These are phyloP conservation scores for Mycena haematopus DNA, from an alignment of 768 basidiomycete genomes.

Conservation along the genomic window DNA sequence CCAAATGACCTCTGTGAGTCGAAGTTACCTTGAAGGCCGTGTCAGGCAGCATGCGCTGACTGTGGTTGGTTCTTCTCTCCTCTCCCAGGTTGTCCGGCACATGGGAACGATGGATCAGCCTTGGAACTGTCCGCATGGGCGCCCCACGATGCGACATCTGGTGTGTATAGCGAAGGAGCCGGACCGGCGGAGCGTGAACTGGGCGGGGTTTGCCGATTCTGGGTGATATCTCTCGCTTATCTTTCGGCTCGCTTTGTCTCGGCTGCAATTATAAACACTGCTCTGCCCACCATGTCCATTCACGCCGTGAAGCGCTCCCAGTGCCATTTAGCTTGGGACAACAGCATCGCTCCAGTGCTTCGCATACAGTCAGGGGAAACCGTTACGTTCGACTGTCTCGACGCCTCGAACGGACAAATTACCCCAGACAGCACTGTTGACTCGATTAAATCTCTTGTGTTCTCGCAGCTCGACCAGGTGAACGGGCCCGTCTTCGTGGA, in stretches of 20 bases:
- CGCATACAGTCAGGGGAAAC: conserved; percentile 59
- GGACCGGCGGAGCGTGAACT: conserved; percentile 13
- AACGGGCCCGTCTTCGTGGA: conserved; percentile 64
- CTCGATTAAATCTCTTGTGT: conserved; percentile 47
- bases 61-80: no score
- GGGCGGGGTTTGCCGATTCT: conserved; percentile 9
- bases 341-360: conserved; percentile 61
- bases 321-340: conserved; percentile 65
- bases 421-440: conserved; percentile 46
- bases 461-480: conserved; percentile 61
- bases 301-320: conserved; percentile 60
- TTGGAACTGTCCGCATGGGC: conserved; percentile 89
- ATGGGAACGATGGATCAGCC: conserved; percentile 88
- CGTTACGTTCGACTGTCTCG: conserved; percentile 65
- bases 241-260: background rate
- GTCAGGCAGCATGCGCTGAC: background rate
- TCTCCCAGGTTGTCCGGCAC: conserved; percentile 68
- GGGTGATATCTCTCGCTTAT: background rate
- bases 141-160: conserved; percentile 84
- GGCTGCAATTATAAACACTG: conserved; percentile 10
- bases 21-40: background rate
- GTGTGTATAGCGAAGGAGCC: conserved; percentile 51
- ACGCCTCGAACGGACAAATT: conserved; percentile 68
- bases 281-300: conserved; percentile 45
- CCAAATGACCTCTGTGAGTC: conserved; percentile 79